Evolutionary conservation across 2,329 filamentous ascomycete species (phyloP).

Genomic region (Pseudogymnoascus pannorum): DNA sequence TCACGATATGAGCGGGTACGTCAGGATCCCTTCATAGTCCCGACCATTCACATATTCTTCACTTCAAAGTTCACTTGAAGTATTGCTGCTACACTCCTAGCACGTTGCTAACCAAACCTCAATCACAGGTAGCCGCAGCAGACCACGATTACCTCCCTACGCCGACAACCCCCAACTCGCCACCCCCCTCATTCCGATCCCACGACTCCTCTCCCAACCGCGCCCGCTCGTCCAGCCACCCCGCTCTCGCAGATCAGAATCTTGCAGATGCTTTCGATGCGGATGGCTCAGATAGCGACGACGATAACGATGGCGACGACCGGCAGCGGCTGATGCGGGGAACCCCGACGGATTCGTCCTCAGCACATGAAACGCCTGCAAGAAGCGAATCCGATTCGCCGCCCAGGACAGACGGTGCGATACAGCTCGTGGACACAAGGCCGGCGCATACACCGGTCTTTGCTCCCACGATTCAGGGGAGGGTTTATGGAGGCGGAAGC

Average conservation of each 20-base stretch:
- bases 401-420: conserved; percentile 1
- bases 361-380: conserved; percentile 27
- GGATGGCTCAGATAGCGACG: conserved; percentile 64
- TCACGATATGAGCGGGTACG: conserved; percentile 50
- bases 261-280: conserved; percentile 89
- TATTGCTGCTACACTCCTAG: background rate
- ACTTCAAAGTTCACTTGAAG: background rate
- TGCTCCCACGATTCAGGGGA: conserved; percentile 22
- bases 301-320: conserved; percentile 70
- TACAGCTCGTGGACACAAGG: conserved; percentile 18
- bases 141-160: conserved; percentile 41
- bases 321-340: conserved; percentile 78
- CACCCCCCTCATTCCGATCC: conserved; percentile 82
- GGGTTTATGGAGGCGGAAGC: conserved; percentile 65
- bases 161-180: conserved; percentile 46
- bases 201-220: conserved; percentile 61
- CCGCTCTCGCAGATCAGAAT: conserved; percentile 60
- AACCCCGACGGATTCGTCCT: conserved; percentile 31
- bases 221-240: conserved; percentile 30
- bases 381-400: conserved; percentile 14
- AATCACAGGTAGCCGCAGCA: conserved; percentile 47
- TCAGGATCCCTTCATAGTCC: conserved; percentile 20
- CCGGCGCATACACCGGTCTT: conserved; percentile 25
- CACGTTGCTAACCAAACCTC: conserved; percentile 17
- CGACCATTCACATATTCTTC: background rate